Evolutionary conservation across 257 asterid genomes (phyloP).

Genomic region (Catharanthus roseus): DNA sequence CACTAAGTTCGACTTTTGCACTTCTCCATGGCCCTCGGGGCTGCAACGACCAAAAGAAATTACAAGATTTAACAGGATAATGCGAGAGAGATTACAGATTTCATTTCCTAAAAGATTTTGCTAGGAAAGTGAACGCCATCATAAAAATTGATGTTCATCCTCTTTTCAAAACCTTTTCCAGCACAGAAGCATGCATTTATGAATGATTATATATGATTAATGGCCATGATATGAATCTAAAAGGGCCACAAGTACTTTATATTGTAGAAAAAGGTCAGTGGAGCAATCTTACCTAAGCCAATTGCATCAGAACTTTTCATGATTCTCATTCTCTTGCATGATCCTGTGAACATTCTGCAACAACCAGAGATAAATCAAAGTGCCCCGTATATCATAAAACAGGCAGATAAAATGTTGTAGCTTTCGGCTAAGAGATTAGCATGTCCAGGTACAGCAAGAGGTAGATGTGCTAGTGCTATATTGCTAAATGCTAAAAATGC

Average conservation of each 20-base stretch:
- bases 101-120: slow-evolving; percentile 1
- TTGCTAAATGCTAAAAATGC: background rate
- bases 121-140: slow-evolving; percentile 8
- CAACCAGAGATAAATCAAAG: slow-evolving; percentile 8
- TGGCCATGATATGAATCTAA: background rate
- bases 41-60: slow-evolving; percentile 11
- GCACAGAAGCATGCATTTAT: slow-evolving; percentile 7
- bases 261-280: background rate
- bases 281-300: slow-evolving; percentile 31
- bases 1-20: slow-evolving; percentile 19
- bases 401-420: background rate
- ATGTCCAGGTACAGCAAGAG: background rate
- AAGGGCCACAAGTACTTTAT: slow-evolving; percentile 3
- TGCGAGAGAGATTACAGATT: background rate
- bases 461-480: background rate
- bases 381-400: background rate
- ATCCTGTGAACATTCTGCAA: slow-evolving; percentile 36
- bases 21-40: slow-evolving; percentile 21
- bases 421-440: background rate
- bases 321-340: slow-evolving; percentile 42
- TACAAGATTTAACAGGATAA: background rate
- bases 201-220: slow-evolving; percentile 16
- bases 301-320: slow-evolving; percentile 44
- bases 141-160: background rate
- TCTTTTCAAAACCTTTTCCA: slow-evolving; percentile 11